Conservation (phyloP, 208 protist genomes). For the Leptomonas pyrrhocoris region DNA sequence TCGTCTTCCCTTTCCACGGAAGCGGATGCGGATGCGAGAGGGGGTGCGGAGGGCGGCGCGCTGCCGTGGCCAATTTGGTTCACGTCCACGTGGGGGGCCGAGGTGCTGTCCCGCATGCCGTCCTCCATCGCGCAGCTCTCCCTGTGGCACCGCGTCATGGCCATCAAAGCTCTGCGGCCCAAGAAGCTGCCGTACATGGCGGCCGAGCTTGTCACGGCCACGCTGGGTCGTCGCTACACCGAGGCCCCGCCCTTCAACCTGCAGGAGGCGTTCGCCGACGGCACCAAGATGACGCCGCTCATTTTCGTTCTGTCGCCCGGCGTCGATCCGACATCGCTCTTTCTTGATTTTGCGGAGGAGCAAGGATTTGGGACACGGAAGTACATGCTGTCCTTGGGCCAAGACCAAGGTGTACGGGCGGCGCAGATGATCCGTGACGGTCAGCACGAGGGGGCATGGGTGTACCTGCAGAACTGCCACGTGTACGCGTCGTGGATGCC, state of each 20-base stretch:
- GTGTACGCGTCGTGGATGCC: slow-evolving; percentile 95
- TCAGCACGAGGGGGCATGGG: slow-evolving; percentile 87
- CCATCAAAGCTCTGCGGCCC: slow-evolving; percentile 81
- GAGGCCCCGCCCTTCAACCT: slow-evolving; percentile 83
- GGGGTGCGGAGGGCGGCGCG: slow-evolving; percentile 25
- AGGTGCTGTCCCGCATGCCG: slow-evolving; percentile 54
- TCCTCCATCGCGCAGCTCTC: slow-evolving; percentile 43
- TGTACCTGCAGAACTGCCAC: slow-evolving; percentile 97
- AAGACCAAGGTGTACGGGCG: slow-evolving; percentile 93
- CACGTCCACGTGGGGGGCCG: slow-evolving; percentile 72
- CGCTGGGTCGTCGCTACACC: slow-evolving; percentile 86
- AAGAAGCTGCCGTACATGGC: slow-evolving; percentile 87
- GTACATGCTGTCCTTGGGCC: slow-evolving; percentile 93
- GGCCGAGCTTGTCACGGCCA: slow-evolving; percentile 55
- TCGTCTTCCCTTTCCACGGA: not conserved
- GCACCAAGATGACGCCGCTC: slow-evolving; percentile 86
- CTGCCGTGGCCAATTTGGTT: slow-evolving; percentile 86
- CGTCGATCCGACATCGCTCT: slow-evolving; percentile 92
- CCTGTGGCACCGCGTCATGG: slow-evolving; percentile 84
- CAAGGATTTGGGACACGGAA: slow-evolving; percentile 82
- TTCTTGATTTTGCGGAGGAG: slow-evolving; percentile 91
- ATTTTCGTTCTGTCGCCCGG: slow-evolving; percentile 95
- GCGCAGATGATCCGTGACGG: slow-evolving; percentile 87
- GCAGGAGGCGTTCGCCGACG: slow-evolving; percentile 89
- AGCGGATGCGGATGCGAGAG: not conserved